Evolutionary conservation across 1,139 yeast genomes (phyloP).

Genomic region (Williopsis jadinii): DNA sequence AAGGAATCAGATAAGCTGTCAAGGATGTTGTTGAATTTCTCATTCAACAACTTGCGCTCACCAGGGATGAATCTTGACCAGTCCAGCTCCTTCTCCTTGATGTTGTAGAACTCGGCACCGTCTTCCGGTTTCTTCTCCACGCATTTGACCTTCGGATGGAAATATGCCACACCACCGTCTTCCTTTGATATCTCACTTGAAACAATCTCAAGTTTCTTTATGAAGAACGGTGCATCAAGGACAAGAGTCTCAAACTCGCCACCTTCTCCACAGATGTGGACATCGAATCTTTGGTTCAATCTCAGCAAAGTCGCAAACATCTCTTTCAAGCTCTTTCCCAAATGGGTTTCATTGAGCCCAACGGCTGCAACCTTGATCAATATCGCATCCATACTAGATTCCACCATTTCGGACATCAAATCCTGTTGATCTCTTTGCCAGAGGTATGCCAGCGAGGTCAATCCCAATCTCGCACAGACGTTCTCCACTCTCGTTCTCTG

Average conservation of each 20-base stretch:
- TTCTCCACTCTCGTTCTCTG: slow-evolving; percentile 91
- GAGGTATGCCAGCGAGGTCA: slow-evolving; percentile 65
- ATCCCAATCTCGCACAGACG: slow-evolving; percentile 68
- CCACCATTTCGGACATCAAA: slow-evolving; percentile 77
- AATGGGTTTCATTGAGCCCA: slow-evolving; percentile 60
- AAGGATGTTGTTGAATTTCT: slow-evolving; percentile 37
- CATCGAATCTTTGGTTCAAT: slow-evolving; percentile 62
- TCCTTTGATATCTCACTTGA: slow-evolving; percentile 35
- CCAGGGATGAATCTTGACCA: slow-evolving; percentile 26
- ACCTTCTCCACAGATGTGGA: slow-evolving; percentile 96
- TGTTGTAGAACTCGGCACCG: slow-evolving; percentile 19
- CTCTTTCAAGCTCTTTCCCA: slow-evolving; percentile 61
- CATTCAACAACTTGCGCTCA: slow-evolving; percentile 31
- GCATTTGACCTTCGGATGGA: slow-evolving; percentile 35
- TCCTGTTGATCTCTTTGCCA: slow-evolving; percentile 87
- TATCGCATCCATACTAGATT: slow-evolving; percentile 69
- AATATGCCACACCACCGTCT: slow-evolving; percentile 60
- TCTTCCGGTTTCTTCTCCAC: slow-evolving; percentile 28
- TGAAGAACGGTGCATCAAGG: slow-evolving; percentile 81
- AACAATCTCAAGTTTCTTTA: slow-evolving; percentile 42
- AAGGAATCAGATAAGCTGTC: slow-evolving; percentile 6
- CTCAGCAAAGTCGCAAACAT: slow-evolving; percentile 51
- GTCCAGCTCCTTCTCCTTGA: slow-evolving; percentile 15
- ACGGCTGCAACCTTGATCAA: slow-evolving; percentile 89
- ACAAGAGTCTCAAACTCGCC: slow-evolving; percentile 96